Evolutionary conservation across 2,329 filamentous ascomycete genomes (phyloP).

Genomic region (Mollisiaceae sp.): DNA sequence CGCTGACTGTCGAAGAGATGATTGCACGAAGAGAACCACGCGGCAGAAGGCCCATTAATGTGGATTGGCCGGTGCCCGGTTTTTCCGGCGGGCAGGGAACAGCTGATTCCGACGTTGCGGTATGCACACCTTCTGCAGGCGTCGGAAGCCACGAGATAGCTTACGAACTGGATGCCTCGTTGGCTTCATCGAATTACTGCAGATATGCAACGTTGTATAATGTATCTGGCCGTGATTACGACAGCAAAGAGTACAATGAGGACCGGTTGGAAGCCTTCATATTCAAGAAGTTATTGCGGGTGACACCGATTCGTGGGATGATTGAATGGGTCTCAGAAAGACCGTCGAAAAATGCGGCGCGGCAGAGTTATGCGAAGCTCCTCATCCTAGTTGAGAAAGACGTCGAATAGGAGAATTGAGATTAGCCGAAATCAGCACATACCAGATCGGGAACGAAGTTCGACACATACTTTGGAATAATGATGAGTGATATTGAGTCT

Average conservation of each 20-base stretch:
- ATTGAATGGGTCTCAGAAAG: too few relatives aligned
- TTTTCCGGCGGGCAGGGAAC: background rate
- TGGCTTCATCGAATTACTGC: background rate
- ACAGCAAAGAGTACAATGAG: background rate
- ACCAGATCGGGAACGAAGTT: background rate
- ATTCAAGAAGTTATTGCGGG: too few relatives aligned
- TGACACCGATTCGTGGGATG: too few relatives aligned
- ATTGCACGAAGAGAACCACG: background rate
- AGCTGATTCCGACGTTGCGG: background rate
- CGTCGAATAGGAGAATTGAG: too few relatives aligned
- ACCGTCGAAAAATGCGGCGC: too few relatives aligned
- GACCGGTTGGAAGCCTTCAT: background rate
- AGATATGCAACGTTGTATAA: background rate
- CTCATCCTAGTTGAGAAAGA: too few relatives aligned
- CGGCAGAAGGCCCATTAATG: background rate
- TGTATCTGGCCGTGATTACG: background rate
- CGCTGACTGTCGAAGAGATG: background rate
- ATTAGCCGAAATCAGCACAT: too few relatives aligned
- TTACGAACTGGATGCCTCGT: background rate
- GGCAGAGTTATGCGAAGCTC: too few relatives aligned
- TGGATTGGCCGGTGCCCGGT: background rate
- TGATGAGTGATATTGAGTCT: background rate
- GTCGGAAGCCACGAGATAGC: background rate
- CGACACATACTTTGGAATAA: background rate
- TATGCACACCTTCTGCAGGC: background rate